Conservation (phyloP, 129 eudicot species). For the Centaurea solstitialis region DNA sequence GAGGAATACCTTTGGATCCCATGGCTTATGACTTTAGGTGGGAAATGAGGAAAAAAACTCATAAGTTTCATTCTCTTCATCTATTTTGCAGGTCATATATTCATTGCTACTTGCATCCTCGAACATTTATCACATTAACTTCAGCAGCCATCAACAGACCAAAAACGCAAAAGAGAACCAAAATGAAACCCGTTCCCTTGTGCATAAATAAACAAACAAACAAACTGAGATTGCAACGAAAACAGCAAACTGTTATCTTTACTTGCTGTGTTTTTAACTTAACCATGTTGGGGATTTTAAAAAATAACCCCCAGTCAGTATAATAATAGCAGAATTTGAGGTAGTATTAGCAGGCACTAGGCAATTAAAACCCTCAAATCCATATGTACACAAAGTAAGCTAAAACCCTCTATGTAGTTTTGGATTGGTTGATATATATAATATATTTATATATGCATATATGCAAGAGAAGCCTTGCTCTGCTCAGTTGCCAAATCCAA, state of each 20-base stretch:
- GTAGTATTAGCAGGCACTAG: neutral
- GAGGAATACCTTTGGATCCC: no score
- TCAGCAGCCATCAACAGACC: neutral
- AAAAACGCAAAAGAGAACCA: neutral
- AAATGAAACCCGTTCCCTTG: neutral
- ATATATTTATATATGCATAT: constrained; percentile 16
- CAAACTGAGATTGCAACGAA: neutral
- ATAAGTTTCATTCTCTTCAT: neutral
- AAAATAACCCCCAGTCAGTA: constrained; percentile 22
- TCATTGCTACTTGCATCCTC: neutral
- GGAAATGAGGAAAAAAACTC: no score
- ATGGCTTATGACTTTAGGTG: no score
- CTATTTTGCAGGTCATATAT: neutral
- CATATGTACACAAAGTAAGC: constrained; percentile 33
- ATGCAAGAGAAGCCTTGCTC: constrained; percentile 22
- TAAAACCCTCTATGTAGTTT: constrained; percentile 8
- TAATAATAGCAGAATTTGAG: neutral
- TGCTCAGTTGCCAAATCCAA: constrained; percentile 29
- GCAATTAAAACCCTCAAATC: constrained; percentile 18
- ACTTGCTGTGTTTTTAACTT: constrained; percentile 17
- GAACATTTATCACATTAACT: neutral
- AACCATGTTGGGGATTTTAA: constrained; percentile 18
- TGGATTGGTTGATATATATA: neutral
- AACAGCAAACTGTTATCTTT: neutral
- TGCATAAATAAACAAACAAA: neutral